Base-by-base conservation (phyloP, 1,284 basidiomycete genomes). In the Trichosporon coremiiforme region DNA sequence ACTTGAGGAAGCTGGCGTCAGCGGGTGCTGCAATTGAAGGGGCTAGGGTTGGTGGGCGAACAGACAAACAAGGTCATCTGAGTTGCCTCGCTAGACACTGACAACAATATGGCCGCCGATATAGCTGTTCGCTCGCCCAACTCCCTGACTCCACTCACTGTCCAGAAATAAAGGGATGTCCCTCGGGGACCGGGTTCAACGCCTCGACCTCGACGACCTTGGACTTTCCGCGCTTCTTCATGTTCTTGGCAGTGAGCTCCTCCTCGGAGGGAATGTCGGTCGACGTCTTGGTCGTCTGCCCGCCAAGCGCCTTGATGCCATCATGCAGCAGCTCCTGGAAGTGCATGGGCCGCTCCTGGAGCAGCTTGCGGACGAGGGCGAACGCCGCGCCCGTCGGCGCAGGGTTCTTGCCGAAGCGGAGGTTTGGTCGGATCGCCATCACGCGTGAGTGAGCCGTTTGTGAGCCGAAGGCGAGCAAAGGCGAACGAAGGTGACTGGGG, bases 101-200 rank as follows among this genome's bases (percentile, higher is more conserved):
- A 25, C 25, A 25, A 25, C 25, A 25, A 25, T 25, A 25, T 25
- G 25, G 25, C 25, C 25, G 25, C 25, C 25, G 25, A 25, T 25
- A 25, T 25, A 25, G 25, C 25, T 25, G 25, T 25, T 25, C 25
- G 25, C 25, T 25, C 33, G 33, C 33, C 7, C 33, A 35, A 35
- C 33, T 25, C 25, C 25, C 33, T 35, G 41, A n/a, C 5, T 25
- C 25, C 25, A 80, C 80, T 76, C 71, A 81, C 81, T 66, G 71
- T n/a, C 71, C 74, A 17, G 80, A 80, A 7, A 77, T 60, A 50
- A 80, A 82, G 6, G 79, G 80, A 70, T 81, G 80, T 12, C 75
- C 78, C 29, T 75, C 73, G 15, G 80, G 79, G 4, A 80, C 73
- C 12, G 13, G 20, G 29, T 68, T 65, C 29, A 29, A 10, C 3